phyloP scores from a whole-genome alignment of 805 yeast genomes.

The Candida gorgasii region DNA sequence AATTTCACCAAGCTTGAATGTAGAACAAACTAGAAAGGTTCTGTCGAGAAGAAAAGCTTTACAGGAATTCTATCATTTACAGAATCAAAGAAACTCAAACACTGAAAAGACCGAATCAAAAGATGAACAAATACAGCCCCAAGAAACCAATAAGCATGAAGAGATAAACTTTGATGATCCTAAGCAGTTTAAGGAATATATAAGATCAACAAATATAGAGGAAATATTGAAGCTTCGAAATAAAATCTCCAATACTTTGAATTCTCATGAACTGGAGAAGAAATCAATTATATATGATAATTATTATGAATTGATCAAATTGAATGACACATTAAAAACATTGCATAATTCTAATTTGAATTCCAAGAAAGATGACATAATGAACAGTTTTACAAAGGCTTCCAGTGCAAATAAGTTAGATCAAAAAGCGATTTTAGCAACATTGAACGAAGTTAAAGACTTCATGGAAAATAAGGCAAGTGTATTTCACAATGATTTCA shows the following conservation, averaged over 20 bases:
- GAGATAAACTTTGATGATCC: conserved; percentile 19
- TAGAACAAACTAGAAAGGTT: conserved; percentile 26
- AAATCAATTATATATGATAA: conserved; percentile 75
- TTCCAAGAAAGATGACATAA: conserved; percentile 6
- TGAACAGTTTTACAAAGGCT: conserved; percentile 10
- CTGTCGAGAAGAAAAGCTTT: conserved; percentile 43
- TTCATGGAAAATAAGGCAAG: conserved; percentile 23
- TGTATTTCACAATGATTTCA: conserved; percentile 24
- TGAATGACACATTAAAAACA: conserved; percentile 52
- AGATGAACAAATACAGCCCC: neutral
- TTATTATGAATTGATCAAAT: conserved; percentile 69
- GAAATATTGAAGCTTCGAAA: conserved; percentile 34
- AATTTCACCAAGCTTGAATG: conserved; percentile 4
- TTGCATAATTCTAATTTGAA: conserved; percentile 20
- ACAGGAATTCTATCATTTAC: conserved; percentile 42
- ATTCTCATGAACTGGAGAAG: conserved; percentile 57
- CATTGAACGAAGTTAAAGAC: conserved; percentile 24
- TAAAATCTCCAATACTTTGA: conserved; percentile 44
- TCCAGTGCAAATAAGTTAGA: conserved; percentile 10
- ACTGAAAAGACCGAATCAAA: conserved; percentile 8
- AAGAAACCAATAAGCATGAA: neutral
- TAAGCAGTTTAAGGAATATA: conserved; percentile 20
- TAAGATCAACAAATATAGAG: conserved; percentile 25
- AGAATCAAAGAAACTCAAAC: conserved; percentile 17
- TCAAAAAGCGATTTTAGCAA: conserved; percentile 20